A percentile compares a stretch with the other conserved stretches of the same genome.
Evolutionary conservation across 2,329 filamentous ascomycete genomes (phyloP).

Genomic region (Fusarium caatingaense): DNA sequence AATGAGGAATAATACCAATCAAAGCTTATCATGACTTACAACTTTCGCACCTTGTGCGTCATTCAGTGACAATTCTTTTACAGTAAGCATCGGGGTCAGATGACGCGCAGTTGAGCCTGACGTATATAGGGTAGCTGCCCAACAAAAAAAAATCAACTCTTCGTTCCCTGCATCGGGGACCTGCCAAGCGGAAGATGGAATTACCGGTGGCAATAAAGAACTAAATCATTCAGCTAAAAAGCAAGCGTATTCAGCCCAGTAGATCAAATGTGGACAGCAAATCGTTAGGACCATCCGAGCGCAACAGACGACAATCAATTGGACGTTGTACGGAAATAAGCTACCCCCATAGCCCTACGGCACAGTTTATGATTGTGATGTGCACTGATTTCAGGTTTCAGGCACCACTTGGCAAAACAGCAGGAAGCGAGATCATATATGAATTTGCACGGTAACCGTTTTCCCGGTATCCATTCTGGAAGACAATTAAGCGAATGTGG

Average conservation of each 20-base stretch:
- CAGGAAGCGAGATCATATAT: neutral
- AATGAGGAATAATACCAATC: neutral
- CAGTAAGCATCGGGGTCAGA: too few species aligned
- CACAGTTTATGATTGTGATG: neutral
- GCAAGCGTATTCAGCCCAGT: neutral
- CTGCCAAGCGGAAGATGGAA: neutral
- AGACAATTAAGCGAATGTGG: neutral
- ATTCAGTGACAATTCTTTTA: neutral
- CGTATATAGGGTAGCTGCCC: neutral
- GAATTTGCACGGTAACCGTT: neutral
- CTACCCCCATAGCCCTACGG: neutral
- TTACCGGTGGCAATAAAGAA: neutral
- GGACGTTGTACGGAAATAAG: neutral
- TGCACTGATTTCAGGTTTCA: neutral
- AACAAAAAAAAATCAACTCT: rapidly evolving
- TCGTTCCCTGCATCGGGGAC: neutral
- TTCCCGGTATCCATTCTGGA: neutral
- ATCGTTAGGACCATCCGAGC: neutral
- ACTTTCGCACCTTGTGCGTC: neutral
- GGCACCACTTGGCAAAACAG: neutral
- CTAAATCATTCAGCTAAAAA: neutral
- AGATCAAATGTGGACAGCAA: neutral
- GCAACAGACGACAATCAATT: neutral
- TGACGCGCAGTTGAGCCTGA: too few species aligned
- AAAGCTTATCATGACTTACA: neutral